Conservation (phyloP, 2,329 filamentous ascomycete genomes). For the Fusarium sp. region DNA sequence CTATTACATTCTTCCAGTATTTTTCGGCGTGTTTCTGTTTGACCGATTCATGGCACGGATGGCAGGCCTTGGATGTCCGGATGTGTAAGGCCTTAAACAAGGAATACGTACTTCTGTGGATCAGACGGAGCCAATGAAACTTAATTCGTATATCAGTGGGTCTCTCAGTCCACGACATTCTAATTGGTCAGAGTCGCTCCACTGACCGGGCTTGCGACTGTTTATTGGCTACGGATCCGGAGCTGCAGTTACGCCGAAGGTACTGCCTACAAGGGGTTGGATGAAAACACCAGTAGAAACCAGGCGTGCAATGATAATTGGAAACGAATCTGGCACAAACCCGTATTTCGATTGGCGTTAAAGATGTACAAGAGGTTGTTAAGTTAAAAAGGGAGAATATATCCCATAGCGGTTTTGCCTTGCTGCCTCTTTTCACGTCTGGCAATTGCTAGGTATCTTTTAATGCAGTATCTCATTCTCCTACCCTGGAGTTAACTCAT, state of each 20-base stretch:
- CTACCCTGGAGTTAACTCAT: not conserved
- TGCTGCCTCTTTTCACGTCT: not conserved
- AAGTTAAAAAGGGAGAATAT: not conserved
- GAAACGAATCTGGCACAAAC: no score
- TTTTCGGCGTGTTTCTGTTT: not conserved
- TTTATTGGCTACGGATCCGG: not conserved
- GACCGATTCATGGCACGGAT: not conserved
- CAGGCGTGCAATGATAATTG: no score
- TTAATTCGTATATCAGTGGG: fast-evolving
- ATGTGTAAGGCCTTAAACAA: not conserved
- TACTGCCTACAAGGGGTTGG: fast-evolving
- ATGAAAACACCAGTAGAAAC: no score
- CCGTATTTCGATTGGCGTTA: fast-evolving
- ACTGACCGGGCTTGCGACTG: fast-evolving
- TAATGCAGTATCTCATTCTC: not conserved
- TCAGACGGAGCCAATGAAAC: not conserved
- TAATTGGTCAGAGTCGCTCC: no score
- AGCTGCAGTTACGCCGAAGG: not conserved
- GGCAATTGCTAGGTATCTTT: not conserved
- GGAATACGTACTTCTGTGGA: not conserved
- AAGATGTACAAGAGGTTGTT: not conserved
- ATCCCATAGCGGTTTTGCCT: fast-evolving
- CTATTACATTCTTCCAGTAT: not conserved
- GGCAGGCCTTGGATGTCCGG: not conserved
- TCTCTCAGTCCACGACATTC: fast-evolving